Percentiles rank a stretch among this genome's conserved stretches.
phyloP scores from a whole-genome alignment of 768 basidiomycete genomes.

The Xerocomus brunneocitrinus region DNA sequence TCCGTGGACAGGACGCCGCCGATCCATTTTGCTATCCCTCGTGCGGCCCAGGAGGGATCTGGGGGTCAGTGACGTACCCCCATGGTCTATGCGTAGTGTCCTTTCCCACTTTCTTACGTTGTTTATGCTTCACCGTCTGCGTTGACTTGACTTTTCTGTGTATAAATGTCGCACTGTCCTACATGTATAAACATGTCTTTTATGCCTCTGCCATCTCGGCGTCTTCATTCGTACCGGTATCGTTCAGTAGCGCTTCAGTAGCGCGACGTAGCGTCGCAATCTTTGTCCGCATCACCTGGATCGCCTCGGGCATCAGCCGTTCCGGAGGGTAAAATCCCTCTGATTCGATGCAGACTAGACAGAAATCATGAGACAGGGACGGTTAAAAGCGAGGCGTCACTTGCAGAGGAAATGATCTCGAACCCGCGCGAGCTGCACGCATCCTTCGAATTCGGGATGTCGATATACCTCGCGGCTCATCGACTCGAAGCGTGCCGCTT shows the following conservation, averaged over 20 bases:
- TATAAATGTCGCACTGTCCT: not conserved
- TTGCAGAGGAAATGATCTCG: conserved; percentile 91
- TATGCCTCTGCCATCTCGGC: conserved; percentile 50
- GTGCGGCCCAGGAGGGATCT: not conserved
- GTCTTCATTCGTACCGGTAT: conserved; percentile 41
- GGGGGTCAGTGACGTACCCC: conserved; percentile 5
- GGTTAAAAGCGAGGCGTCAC: conserved; percentile 26
- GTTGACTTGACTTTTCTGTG: not conserved
- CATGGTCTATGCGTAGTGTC: not conserved
- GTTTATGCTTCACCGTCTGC: not conserved
- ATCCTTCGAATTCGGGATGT: conserved; percentile 84
- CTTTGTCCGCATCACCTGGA: conserved; percentile 80
- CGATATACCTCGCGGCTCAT: conserved; percentile 91
- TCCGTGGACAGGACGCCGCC: conserved; percentile 28
- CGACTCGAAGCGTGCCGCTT: conserved; percentile 74
- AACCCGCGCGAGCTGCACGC: conserved; percentile 78
- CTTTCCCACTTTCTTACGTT: not conserved
- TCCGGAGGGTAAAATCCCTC: conserved; percentile 86
- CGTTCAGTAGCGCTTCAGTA: conserved; percentile 51
- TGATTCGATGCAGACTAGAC: conserved; percentile 81
- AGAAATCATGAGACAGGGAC: not conserved
- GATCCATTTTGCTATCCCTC: conserved; percentile 29
- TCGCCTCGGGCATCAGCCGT: conserved; percentile 73
- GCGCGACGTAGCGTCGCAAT: conserved; percentile 56
- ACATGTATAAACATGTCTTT: not conserved